Conservation (phyloP, 805 yeast genomes). For the Candida vaughaniae region DNA sequence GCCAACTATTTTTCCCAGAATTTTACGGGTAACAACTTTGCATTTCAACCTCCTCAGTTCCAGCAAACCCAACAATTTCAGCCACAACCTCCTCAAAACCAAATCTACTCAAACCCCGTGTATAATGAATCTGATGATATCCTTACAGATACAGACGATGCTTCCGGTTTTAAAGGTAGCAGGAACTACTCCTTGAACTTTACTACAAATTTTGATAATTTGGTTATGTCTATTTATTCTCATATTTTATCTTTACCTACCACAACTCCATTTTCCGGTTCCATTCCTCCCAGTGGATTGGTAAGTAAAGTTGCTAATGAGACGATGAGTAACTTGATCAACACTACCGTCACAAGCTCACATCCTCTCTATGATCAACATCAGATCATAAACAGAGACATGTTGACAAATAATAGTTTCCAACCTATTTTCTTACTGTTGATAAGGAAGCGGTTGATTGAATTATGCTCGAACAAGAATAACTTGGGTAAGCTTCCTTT, state of each 20-base stretch:
- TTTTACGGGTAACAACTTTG: neutral
- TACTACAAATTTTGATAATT: conserved; percentile 35
- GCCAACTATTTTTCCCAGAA: conserved; percentile 5
- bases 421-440: conserved; percentile 42
- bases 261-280: conserved; percentile 45
- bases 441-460: conserved; percentile 40
- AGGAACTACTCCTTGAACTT: conserved; percentile 34
- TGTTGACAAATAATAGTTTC: conserved; percentile 27
- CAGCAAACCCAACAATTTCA: conserved; percentile 10
- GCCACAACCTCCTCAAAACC: conserved; percentile 6
- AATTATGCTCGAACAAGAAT: conserved; percentile 31
- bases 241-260: conserved; percentile 41
- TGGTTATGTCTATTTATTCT: conserved; percentile 33
- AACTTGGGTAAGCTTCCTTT: conserved; percentile 20
- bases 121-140: conserved; percentile 43
- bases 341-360: conserved; percentile 15
- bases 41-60: conserved; percentile 6
- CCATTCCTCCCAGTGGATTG: conserved; percentile 44
- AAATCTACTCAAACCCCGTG: conserved; percentile 27
- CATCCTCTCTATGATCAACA: conserved; percentile 32
- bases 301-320: conserved; percentile 45
- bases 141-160: conserved; percentile 39
- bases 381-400: conserved; percentile 30
- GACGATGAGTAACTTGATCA: conserved; percentile 29
- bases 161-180: conserved; percentile 18